Evolutionary conservation across 2,329 filamentous ascomycete species (phyloP), one percentile per base, ranked within the genome.

Genomic region (Helicocarpus griseus): DNA sequence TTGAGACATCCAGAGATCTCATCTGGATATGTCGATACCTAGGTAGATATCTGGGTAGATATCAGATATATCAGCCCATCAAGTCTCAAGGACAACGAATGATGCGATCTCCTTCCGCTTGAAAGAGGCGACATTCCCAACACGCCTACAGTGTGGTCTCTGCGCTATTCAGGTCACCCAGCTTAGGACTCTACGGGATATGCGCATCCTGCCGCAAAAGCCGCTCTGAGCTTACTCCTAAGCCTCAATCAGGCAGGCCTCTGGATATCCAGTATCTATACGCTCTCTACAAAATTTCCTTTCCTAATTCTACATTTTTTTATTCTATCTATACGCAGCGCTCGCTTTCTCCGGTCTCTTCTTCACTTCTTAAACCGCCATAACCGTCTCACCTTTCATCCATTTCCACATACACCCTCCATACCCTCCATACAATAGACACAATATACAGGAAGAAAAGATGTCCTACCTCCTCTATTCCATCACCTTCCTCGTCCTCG

Each of bases 391-490:
- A 19, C 8, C 2, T 11, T 33, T 14, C 24, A 36, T 8, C 14
- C 14, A 19, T 26, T 19, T 19, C 21, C 28, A 39, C 47, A 41
- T 39, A 22, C 26, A 31, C 22, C 36, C 46, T 13, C 31, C 8
- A 39, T 47, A 51, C 21, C 43, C 43, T 26, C 26, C 28, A 22
- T 22, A n/a, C 31, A 14, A 35, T 35, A 35, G 3, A 35, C n/a
- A 21, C 24, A 11, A 33, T 13, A 46, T 8, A 46, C 3, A 46
- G 14, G 35, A 17, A 35, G 7, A 33, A 33, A 36, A 5, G 60
- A 95, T 94, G 88, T 77, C 74, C 56, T 93, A 90, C 74, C 67
- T 94, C 57, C 80, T 95, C 72, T 95, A 89, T 74, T 82, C 80
- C 60, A 68, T 90, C 57, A 81, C 81, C 63, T 79, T 95, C 66